Base-by-base conservation (phyloP, 2,329 filamentous ascomycete genomes). In the Fusarium clavum region DNA sequence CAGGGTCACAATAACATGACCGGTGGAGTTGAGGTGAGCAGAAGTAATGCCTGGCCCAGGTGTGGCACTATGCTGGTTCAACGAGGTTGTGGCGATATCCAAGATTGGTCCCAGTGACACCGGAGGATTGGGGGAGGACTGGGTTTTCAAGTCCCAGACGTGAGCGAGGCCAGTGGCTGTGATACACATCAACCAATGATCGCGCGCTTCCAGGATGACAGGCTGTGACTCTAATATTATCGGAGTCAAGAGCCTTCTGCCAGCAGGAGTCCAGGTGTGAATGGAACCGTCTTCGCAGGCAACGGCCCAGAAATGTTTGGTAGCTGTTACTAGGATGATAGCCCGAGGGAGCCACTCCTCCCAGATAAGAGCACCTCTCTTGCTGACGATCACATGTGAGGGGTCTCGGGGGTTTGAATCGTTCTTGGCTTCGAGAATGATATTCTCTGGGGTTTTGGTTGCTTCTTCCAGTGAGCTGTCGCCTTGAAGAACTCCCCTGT, bases 261-360 rank as follows among this genome's bases (percentile, higher is more conserved):
- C 96, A 16, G 94, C 94, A 3, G 95, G 94, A 2, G 94, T 95
- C 94, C 96, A 99, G 11, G 93, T 88, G 77, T 97, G 93, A 10
- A 99, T 79, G 20, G 91, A 93, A 18, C 94, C 96, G 76, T 98
- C 96, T 78, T 99, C 96, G 75, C 94, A 98, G 12, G 92, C 94
- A 18, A 92, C 95, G 0, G 93, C 92, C 92, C 96, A 99, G 77
- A 98, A 94, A 72, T 92, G 90, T 73, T 91, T 90, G 79, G 94
- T 98, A 4, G 94, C 97, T 0, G 95, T 96, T 2, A 97, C 91
- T 3, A 98, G 86, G n/a, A 99, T 87, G 25, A 97, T 92, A 8
- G 94, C 90, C 62, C 91, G 88, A 0, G 95, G 94, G 16, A 99
- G 83, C 75, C 93, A 99, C 77, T 99, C 97, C 76, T 98, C 93